A percentile compares a stretch with the other conserved stretches of the same genome.
Conservation (phyloP, 192 early-diverging fungal species). For the Umbelopsis sp. region DNA sequence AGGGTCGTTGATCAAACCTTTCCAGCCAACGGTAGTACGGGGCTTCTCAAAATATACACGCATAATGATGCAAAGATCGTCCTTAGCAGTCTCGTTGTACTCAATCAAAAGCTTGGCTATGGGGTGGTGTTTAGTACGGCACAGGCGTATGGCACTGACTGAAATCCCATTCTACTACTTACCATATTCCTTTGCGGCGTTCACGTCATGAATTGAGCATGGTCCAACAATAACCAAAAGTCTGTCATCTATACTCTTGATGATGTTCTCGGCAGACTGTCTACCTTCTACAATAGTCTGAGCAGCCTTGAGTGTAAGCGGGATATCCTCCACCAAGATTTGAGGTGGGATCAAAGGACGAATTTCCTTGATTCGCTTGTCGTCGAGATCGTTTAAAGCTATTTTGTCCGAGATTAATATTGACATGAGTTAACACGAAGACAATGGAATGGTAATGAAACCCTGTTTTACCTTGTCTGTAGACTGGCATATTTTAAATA, state of each 20-base stretch:
- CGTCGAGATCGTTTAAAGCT: slow-evolving; percentile 93
- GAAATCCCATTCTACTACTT: slow-evolving; percentile 5
- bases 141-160: no score
- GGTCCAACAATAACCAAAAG: slow-evolving; percentile 85
- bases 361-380: slow-evolving; percentile 82
- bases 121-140: neutral
- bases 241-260: slow-evolving; percentile 74
- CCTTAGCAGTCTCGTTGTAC: slow-evolving; percentile 53
- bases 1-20: slow-evolving; percentile 89
- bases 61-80: slow-evolving; percentile 79
- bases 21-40: slow-evolving; percentile 88
- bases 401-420: neutral
- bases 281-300: slow-evolving; percentile 73
- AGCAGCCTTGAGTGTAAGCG: slow-evolving; percentile 74
- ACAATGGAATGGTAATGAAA: neutral
- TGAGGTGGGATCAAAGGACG: slow-evolving; percentile 87
- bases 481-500: slow-evolving; percentile 4
- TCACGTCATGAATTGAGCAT: slow-evolving; percentile 84
- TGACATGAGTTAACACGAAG: neutral
- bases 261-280: slow-evolving; percentile 59
- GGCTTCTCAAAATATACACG: slow-evolving; percentile 90
- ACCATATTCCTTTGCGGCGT: slow-evolving; percentile 80
- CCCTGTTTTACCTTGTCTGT: slow-evolving; percentile 6
- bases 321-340: slow-evolving; percentile 90
- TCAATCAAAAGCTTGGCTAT: slow-evolving; percentile 60